A percentile compares a stretch with the other conserved stretches of the same genome.
Conservation (phyloP, 352 stramenopile species). For the Hyaloperonospora arabidopsidis region DNA sequence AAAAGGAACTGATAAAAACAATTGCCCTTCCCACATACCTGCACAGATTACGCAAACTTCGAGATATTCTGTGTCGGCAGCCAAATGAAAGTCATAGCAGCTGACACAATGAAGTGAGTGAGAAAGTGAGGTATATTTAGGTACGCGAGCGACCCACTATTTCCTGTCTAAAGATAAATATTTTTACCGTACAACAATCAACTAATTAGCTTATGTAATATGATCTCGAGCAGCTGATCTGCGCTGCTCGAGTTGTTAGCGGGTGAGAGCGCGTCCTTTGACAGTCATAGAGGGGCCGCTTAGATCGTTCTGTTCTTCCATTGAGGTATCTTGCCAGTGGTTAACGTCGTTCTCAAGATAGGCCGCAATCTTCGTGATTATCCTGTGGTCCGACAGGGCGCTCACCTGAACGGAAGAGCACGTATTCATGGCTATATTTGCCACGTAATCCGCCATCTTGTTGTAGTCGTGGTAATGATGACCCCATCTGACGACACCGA, state of each 20-base stretch:
- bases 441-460: neutral
- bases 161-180: too few species aligned
- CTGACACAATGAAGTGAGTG: constrained; percentile 84
- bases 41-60: constrained; percentile 81
- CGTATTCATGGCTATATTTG: neutral
- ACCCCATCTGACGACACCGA: neutral
- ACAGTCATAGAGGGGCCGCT: too few species aligned
- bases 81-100: constrained; percentile 87
- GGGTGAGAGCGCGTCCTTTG: neutral
- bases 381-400: neutral
- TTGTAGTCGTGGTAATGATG: neutral
- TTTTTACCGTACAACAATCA: neutral
- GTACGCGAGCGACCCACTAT: too few species aligned
- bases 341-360: neutral
- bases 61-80: constrained; percentile 78
- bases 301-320: neutral
- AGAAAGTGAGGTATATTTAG: too few species aligned
- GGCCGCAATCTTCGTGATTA: neutral
- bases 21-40: constrained; percentile 29
- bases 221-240: neutral
- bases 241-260: neutral
- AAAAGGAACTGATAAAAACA: constrained; percentile 6
- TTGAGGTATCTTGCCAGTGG: too few species aligned
- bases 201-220: neutral
- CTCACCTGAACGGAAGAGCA: neutral